Conservation (phyloP, 345 rosid species). For the Geranium rotundifolium region DNA sequence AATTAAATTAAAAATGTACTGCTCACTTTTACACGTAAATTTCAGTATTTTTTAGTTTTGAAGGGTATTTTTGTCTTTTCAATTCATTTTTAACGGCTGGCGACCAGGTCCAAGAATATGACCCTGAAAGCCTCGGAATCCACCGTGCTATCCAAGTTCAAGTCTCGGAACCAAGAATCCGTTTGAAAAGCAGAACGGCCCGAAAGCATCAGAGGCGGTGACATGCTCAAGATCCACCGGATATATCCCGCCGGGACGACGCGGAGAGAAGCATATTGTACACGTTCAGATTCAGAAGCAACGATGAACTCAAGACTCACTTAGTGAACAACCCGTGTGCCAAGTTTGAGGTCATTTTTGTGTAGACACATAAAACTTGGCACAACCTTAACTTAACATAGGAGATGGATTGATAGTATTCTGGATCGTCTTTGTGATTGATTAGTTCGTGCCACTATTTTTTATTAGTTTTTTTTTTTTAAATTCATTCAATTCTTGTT, state of each 20-base stretch:
- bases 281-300: slow-evolving; percentile 49
- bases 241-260: slow-evolving; percentile 82
- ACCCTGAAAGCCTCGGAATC: slow-evolving; percentile 46
- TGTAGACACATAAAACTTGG: slow-evolving; percentile 15
- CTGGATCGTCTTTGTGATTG: too few species aligned
- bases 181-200: slow-evolving; percentile 89
- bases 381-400: too few species aligned
- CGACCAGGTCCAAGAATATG: slow-evolving; percentile 39
- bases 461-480: too few species aligned
- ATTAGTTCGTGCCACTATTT: too few species aligned
- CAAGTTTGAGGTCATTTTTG: slow-evolving; percentile 78
- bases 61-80: background rate
- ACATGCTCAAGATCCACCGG: slow-evolving; percentile 44
- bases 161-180: slow-evolving; percentile 45
- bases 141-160: slow-evolving; percentile 53
- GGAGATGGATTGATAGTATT: too few species aligned
- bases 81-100: background rate
- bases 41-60: background rate
- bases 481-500: too few species aligned
- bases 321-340: slow-evolving; percentile 56
- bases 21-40: too few species aligned
- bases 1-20: too few species aligned
- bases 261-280: slow-evolving; percentile 79
- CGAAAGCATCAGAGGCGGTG: slow-evolving; percentile 54
- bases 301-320: slow-evolving; percentile 43